Evolutionary conservation across 2,329 filamentous ascomycete genomes (phyloP).

Genomic region (Arthroderma sp.): DNA sequence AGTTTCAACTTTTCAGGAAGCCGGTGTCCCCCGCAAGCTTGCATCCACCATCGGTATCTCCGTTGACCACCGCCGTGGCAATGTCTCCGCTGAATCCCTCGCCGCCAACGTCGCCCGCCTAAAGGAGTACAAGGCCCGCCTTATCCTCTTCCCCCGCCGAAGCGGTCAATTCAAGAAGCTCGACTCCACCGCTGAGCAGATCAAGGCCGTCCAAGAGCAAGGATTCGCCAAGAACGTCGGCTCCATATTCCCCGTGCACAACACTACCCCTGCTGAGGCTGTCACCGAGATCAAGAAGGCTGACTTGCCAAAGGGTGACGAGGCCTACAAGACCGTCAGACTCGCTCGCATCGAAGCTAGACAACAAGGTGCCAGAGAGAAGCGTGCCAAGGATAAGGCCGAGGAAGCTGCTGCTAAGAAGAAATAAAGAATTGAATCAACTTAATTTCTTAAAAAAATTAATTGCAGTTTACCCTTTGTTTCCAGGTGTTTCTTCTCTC

Average conservation of each 20-base stretch:
- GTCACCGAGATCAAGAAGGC: constrained; percentile 68
- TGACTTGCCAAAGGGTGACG: constrained; percentile 65
- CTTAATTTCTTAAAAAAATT: constrained; percentile 4
- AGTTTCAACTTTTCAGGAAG: constrained; percentile 49
- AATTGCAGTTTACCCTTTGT: constrained; percentile 5
- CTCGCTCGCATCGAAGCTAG: constrained; percentile 72
- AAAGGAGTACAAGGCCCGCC: constrained; percentile 89
- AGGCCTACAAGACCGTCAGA: constrained; percentile 79
- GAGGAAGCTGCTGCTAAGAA: constrained; percentile 49
- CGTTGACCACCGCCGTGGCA: constrained; percentile 92
- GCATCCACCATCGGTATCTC: constrained; percentile 93
- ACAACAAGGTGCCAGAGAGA: constrained; percentile 72
- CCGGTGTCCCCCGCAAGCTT: constrained; percentile 85
- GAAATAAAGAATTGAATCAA: constrained; percentile 30
- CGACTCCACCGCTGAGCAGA: constrained; percentile 71
- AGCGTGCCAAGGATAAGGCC: constrained; percentile 76
- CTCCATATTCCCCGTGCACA: constrained; percentile 58
- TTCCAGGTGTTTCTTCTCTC: constrained; percentile 10
- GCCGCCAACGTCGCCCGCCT: constrained; percentile 92
- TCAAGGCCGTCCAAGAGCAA: constrained; percentile 55
- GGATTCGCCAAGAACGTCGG: constrained; percentile 41
- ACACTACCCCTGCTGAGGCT: constrained; percentile 43
- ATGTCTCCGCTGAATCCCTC: constrained; percentile 91
- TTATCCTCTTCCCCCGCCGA: constrained; percentile 97
- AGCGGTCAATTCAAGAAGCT: constrained; percentile 86